Evolutionary conservation across 1,284 basidiomycete species (phyloP).

Genomic region (Peniophora sp.): DNA sequence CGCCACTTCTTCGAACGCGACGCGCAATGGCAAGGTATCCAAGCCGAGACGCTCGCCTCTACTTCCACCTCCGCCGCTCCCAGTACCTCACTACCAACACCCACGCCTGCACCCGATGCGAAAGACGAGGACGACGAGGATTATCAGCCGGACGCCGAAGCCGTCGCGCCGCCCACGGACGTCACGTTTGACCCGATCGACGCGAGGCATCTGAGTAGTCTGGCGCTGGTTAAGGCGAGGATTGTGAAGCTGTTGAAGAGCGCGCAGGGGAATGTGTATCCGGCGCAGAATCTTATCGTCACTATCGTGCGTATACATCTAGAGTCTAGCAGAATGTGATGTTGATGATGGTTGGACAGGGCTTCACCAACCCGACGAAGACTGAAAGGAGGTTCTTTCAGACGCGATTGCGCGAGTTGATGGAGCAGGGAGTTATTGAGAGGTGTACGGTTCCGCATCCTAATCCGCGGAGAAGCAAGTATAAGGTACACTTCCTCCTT

Average conservation of each 20-base stretch:
- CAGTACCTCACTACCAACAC: no score
- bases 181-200: slow-evolving; percentile 66
- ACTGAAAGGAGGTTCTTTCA: slow-evolving; percentile 73
- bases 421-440: slow-evolving; percentile 64
- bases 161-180: slow-evolving; percentile 18
- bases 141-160: slow-evolving; percentile 22
- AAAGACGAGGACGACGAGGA: slow-evolving; percentile 18
- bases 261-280: slow-evolving; percentile 59
- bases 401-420: slow-evolving; percentile 59
- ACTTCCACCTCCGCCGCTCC: no score
- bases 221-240: slow-evolving; percentile 58
- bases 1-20: slow-evolving; percentile 71
- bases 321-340: background rate
- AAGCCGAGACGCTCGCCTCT: slow-evolving; percentile 44
- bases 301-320: slow-evolving; percentile 45
- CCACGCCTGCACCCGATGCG: slow-evolving; percentile 18
- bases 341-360: slow-evolving; percentile 34
- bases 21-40: slow-evolving; percentile 61
- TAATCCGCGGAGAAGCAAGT: slow-evolving; percentile 31
- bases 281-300: slow-evolving; percentile 60
- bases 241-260: slow-evolving; percentile 60
- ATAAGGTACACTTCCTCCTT: slow-evolving; percentile 54
- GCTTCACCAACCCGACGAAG: slow-evolving; percentile 63
- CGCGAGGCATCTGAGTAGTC: slow-evolving; percentile 63
- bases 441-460: slow-evolving; percentile 57